phyloP scores from a whole-genome alignment of 202 grass and related monocot genomes.

The Thinopyrum obtusiflorum region DNA sequence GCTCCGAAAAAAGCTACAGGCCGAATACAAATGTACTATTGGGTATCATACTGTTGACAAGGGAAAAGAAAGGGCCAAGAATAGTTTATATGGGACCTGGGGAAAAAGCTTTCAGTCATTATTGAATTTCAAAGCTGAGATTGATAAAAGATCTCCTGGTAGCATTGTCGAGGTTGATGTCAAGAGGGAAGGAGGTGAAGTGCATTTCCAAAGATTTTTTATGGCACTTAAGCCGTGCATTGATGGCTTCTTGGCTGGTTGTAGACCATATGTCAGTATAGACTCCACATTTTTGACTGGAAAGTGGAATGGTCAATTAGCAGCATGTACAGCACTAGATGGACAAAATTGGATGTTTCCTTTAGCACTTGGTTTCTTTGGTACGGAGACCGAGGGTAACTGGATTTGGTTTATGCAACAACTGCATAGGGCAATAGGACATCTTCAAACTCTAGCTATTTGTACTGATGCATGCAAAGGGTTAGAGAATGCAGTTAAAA shows the following conservation, averaged over 20 bases:
- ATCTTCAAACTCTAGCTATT: neutral
- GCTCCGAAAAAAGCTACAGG: neutral
- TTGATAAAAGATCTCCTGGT: too few species aligned
- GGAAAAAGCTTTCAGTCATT: too few species aligned
- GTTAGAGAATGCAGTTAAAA: neutral
- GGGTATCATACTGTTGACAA: neutral
- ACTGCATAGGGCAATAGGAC: too few species aligned
- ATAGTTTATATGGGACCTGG: too few species aligned
- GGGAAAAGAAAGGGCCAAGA: neutral
- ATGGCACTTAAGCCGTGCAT: too few species aligned
- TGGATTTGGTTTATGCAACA: neutral
- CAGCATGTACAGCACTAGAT: neutral
- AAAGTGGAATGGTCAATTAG: neutral
- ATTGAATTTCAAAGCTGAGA: too few species aligned
- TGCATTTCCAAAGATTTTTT: too few species aligned
- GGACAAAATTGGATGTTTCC: neutral
- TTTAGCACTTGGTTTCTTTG: neutral
- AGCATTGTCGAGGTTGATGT: too few species aligned
- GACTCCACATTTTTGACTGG: neutral
- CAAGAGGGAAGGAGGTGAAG: too few species aligned
- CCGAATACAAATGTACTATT: neutral
- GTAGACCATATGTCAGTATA: neutral
- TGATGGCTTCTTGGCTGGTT: too few species aligned
- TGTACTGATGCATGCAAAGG: neutral
- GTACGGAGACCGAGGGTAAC: neutral